Base-by-base conservation (phyloP, 495 filamentous ascomycete genomes). In the Astrocystis sublimbata region DNA sequence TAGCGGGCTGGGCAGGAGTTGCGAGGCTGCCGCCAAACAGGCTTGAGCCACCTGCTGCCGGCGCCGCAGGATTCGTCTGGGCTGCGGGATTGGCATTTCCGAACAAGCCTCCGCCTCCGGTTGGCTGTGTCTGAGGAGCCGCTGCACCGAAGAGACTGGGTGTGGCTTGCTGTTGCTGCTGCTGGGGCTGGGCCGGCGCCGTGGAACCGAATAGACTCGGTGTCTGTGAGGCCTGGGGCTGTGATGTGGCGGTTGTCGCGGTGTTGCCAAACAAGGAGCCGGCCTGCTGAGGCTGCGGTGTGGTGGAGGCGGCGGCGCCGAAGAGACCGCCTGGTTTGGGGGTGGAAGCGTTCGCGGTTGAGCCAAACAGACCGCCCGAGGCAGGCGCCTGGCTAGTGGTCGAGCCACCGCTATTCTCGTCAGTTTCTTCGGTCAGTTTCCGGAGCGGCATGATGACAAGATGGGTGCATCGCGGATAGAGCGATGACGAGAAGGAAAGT, bases 321-420 rank as follows among this genome's bases (percentile, higher is more conserved):
- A 88, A 88, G 55, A 87, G 70, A 38, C 78, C 76, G 30, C 80
- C 76, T 9, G 75, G 75, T 61, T 70, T 81, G 33, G 80, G 71
- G 15, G 78, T 74, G 8, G 79, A 74, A 33, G 69, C 24, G 31
- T 64, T 65, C 23, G 64, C 60, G 23, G 67, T 56, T 36, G 75
- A 68, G 51, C 62, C 67, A 49, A 73, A 75, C 40, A 72, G 62
- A 19, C 68, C 63, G 15, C 64, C 64, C n/a, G 64, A 61, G 46
- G 69, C 73, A 33, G 78, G 61, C 51, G 76, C 71, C 63, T 82
- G 81, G 40, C 59, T 61, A n/a, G 73, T 72, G 54, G 53, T 70
- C 45, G 67, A 72, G 63, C 75, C 75, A 73, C 78, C 78, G 63
- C 58, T 40, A 30, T 31, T 41, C 15, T 43, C 42, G 13, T 28